A percentile compares a stretch with the other conserved stretches of the same genome.
Conservation (phyloP, 2,329 filamentous ascomycete genomes). For the Dendrostoma leiphaemia region DNA sequence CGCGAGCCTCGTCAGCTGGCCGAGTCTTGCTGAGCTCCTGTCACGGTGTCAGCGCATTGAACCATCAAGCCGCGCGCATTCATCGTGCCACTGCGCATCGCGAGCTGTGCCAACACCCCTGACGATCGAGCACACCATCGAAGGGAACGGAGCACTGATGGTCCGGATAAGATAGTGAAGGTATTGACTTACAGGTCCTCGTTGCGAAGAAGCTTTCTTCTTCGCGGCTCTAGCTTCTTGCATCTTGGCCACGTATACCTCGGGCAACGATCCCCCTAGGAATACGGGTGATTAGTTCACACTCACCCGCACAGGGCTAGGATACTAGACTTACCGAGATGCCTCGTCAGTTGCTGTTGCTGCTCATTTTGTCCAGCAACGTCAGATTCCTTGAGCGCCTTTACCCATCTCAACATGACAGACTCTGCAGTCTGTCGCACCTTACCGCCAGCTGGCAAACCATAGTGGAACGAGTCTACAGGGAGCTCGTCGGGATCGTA, state of each 20-base stretch:
- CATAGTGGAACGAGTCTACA: background rate
- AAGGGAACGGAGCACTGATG: background rate
- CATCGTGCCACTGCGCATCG: background rate
- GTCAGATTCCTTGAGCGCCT: constrained; percentile 10
- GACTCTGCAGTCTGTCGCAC: background rate
- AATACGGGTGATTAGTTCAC: background rate
- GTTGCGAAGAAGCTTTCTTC: constrained; percentile 13
- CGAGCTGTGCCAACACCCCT: too few species aligned
- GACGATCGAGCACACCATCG: too few species aligned
- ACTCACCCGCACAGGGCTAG: background rate
- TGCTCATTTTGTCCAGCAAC: constrained; percentile 10
- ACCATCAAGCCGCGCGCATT: background rate
- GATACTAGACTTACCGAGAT: constrained; percentile 4
- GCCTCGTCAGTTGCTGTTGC: constrained; percentile 10
- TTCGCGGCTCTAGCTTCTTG: constrained; percentile 10
- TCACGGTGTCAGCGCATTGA: background rate
- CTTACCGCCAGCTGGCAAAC: constrained; percentile 1
- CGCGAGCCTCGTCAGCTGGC: constrained; percentile 44
- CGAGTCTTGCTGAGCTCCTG: constrained; percentile 41
- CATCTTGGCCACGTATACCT: constrained; percentile 7
- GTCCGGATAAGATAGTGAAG: background rate
- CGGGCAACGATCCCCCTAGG: constrained; percentile 8
- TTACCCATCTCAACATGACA: constrained; percentile 14
- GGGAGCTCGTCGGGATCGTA: constrained; percentile 10
- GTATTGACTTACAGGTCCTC: constrained; percentile 8